Conservation (phyloP, 108 stramenopile genomes). For the Epithemia pelagica region DNA sequence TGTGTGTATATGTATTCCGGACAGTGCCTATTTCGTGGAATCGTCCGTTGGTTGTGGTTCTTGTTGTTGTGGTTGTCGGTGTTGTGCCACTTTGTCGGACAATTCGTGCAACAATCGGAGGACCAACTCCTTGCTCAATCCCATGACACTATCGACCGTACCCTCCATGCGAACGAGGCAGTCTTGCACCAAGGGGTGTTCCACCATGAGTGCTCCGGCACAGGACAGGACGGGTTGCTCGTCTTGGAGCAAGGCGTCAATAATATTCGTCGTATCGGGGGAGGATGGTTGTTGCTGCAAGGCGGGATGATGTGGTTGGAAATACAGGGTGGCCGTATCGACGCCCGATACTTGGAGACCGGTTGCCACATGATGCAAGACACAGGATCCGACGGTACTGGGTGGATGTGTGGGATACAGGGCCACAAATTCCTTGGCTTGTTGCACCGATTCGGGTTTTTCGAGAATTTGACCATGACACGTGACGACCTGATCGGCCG, state of each 20-base stretch:
- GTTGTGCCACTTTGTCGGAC: conserved; percentile 21
- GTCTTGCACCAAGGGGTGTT: conserved; percentile 64
- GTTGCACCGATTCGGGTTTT: conserved; percentile 58
- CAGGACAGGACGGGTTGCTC: conserved; percentile 66
- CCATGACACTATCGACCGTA: conserved; percentile 82
- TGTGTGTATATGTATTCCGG: too few relatives aligned
- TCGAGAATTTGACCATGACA: conserved; percentile 60
- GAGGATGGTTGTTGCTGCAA: not conserved
- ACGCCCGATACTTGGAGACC: conserved; percentile 64
- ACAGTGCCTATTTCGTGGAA: too few relatives aligned
- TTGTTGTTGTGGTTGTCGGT: not conserved
- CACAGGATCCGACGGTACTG: conserved; percentile 64
- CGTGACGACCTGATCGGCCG: conserved; percentile 82
- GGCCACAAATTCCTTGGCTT: conserved; percentile 58
- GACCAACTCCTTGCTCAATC: conserved; percentile 64
- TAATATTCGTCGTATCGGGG: conserved; percentile 32
- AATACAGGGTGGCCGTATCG: conserved; percentile 71
- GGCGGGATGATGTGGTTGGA: conserved; percentile 3
- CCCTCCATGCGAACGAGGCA: conserved; percentile 73
- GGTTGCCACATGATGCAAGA: conserved; percentile 59
- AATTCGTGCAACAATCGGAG: conserved; percentile 37
- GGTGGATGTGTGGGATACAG: conserved; percentile 53
- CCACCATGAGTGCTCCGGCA: conserved; percentile 84
- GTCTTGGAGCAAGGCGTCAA: conserved; percentile 47
- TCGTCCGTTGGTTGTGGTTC: too few relatives aligned